Percentiles rank a stretch among this genome's conserved stretches.
Evolutionary conservation across 2,329 filamentous ascomycete genomes (phyloP).

Genomic region (Byssochlamys sp.): DNA sequence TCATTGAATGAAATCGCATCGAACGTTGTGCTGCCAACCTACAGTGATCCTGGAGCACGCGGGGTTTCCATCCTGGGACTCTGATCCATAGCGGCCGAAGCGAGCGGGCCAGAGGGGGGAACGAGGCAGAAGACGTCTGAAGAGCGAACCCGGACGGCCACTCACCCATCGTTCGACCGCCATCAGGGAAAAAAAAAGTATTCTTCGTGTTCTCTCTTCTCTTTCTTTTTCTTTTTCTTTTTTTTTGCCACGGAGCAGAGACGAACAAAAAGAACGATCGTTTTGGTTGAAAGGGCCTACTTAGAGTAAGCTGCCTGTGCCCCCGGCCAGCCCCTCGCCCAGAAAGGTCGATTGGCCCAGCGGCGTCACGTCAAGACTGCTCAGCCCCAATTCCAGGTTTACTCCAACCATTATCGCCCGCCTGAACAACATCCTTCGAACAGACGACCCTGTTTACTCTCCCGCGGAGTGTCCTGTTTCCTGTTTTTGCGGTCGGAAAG

Average conservation of each 20-base stretch:
- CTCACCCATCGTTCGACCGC: not conserved
- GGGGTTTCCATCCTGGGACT: not conserved
- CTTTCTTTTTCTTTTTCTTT: not conserved
- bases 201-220: not conserved
- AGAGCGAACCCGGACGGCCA: not conserved
- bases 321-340: slow-evolving; percentile 1
- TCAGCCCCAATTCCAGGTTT: slow-evolving; percentile 3
- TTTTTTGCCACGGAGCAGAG: not conserved
- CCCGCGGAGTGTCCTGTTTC: not conserved
- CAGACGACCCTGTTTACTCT: not conserved
- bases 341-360: slow-evolving; percentile 2
- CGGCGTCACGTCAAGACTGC: slow-evolving; percentile 5
- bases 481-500: slow-evolving; percentile 4
- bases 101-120: not conserved
- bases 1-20: not conserved
- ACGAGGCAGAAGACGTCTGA: not conserved
- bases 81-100: not conserved
- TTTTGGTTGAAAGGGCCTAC: not conserved
- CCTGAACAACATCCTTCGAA: not conserved
- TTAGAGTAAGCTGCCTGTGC: slow-evolving; percentile 1
- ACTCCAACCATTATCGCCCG: slow-evolving; percentile 1
- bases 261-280: not conserved
- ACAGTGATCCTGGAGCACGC: not conserved
- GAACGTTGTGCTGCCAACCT: not conserved
- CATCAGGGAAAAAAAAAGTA: not conserved